phyloP scores from a whole-genome alignment of 495 filamentous ascomycete species.

The Elaphomyces granulatus region DNA sequence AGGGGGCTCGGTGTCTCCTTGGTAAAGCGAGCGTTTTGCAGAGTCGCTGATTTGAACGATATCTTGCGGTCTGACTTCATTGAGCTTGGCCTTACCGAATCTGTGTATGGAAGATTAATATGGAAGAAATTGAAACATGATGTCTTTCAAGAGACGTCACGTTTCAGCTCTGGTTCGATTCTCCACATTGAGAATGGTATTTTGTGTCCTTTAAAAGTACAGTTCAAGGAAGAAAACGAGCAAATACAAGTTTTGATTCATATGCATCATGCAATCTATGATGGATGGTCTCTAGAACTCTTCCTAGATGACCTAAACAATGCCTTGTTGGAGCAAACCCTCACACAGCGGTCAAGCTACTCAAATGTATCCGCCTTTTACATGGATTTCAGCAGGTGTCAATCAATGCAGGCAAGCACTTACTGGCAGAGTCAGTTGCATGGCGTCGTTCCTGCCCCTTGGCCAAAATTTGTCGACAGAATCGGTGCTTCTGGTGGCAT shows the following conservation, averaged over 20 bases:
- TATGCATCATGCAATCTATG: constrained; percentile 68
- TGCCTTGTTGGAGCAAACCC: constrained; percentile 14
- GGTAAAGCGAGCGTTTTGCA: constrained; percentile 32
- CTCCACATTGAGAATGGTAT: constrained; percentile 27
- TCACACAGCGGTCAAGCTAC: constrained; percentile 16
- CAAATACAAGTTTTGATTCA: constrained; percentile 26
- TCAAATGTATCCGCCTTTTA: constrained; percentile 18
- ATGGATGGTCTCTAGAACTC: constrained; percentile 72
- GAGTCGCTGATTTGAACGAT: constrained; percentile 40
- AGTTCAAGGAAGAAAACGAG: constrained; percentile 22
- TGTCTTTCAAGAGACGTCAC: constrained; percentile 28
- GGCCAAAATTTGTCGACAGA: constrained; percentile 17
- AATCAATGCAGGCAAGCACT: constrained; percentile 29
- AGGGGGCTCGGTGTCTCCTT: constrained; percentile 9
- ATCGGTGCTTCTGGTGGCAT: constrained; percentile 6
- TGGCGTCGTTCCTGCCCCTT: constrained; percentile 15
- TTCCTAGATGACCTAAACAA: constrained; percentile 46
- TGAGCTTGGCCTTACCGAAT: constrained; percentile 25
- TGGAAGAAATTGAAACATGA: constrained; percentile 34
- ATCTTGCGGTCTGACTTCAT: constrained; percentile 58
- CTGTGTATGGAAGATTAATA: constrained; percentile 44
- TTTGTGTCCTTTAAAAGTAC: constrained; percentile 42
- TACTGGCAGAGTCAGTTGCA: constrained; percentile 56
- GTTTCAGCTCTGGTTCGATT: constrained; percentile 14
- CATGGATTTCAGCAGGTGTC: constrained; percentile 20